Evolutionary conservation across 495 filamentous ascomycete genomes (phyloP), one percentile per base, ranked within the genome.

Genomic region (Bathelium albidoporum): DNA sequence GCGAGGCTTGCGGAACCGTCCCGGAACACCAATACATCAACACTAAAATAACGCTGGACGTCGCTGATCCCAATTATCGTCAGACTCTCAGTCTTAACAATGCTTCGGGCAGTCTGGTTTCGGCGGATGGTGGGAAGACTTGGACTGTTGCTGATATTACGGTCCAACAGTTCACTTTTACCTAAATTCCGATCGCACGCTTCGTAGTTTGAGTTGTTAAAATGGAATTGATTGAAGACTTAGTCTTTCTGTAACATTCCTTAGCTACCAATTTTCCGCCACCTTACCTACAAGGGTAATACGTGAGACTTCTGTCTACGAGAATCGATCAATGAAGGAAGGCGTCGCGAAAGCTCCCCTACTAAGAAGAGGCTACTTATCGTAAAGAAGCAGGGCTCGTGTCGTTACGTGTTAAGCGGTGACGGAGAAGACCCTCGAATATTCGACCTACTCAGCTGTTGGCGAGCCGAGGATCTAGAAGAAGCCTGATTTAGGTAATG

Each of bases 11-110:
- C 64, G 75, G 75, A 53, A 75, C 72, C 64, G 70, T 78, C 36
- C 65, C 67, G 43, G 70, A 70, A 52, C 76, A 78, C 63, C 62
- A 73, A 73, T 78, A 74, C 70, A 73, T 65, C 55, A 67, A 77
- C 64, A 75, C 73, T 29, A 65, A 68, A 64, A 70, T 78, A 36
- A 73, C 71, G 45, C 63, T 78, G 62, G 70, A 73, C 58, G 62
- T 64, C 29, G 72, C 73, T 2, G 75, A 78, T 55, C 72, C 76
- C 1, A 67, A 73, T 60, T 78, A 78, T 62, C 71, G 66, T 64
- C 67, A 74, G 58, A 78, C 76, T 32, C 31, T 76, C 7, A 61
- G 2, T 39, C 66, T 64, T 12, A 64, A 68, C 14, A 72, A 72
- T 16, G 75, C 73, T 58, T 70, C 71, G 10, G 76, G 68, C 28